These are phyloP conservation scores for Hypoxylon trugodes DNA, from an alignment of 495 filamentous ascomycete species.

Conservation along the genomic window DNA sequence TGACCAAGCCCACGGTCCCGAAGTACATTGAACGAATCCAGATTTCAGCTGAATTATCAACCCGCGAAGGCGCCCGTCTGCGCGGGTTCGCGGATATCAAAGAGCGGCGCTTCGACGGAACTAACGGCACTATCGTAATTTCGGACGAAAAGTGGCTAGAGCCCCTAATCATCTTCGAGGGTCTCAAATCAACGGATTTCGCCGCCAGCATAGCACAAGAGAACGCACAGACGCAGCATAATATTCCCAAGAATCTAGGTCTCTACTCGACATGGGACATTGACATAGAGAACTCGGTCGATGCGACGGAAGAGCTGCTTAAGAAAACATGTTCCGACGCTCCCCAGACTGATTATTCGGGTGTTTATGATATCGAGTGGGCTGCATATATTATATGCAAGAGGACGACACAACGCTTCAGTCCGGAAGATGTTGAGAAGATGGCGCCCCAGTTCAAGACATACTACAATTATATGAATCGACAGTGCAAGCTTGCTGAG, in stretches of 20 bases:
- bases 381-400: conserved; percentile 41
- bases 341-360: conserved; percentile 32
- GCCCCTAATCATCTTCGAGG: conserved; percentile 41
- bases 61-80: conserved; percentile 28
- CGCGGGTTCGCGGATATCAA: conserved; percentile 39
- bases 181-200: conserved; percentile 39
- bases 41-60: conserved; percentile 36
- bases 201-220: conserved; percentile 18
- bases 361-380: conserved; percentile 39
- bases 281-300: conserved; percentile 39
- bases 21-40: conserved; percentile 43
- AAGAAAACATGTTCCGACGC: conserved; percentile 23
- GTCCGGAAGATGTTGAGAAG: conserved; percentile 24
- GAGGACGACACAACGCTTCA: conserved; percentile 32
- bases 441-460: conserved; percentile 33
- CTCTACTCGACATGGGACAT: conserved; percentile 37
- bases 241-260: conserved; percentile 33
- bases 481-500: conserved; percentile 26
- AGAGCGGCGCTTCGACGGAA: conserved; percentile 38
- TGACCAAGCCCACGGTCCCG: conserved; percentile 40
- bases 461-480: conserved; percentile 43
- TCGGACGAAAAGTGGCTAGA: conserved; percentile 40
- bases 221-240: conserved; percentile 26
- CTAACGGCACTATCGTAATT: conserved; percentile 37
- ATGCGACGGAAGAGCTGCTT: conserved; percentile 22